These are phyloP conservation scores for Karstenula rhodostoma DNA, from an alignment of 2,329 filamentous ascomycete genomes.

Conservation along the genomic window DNA sequence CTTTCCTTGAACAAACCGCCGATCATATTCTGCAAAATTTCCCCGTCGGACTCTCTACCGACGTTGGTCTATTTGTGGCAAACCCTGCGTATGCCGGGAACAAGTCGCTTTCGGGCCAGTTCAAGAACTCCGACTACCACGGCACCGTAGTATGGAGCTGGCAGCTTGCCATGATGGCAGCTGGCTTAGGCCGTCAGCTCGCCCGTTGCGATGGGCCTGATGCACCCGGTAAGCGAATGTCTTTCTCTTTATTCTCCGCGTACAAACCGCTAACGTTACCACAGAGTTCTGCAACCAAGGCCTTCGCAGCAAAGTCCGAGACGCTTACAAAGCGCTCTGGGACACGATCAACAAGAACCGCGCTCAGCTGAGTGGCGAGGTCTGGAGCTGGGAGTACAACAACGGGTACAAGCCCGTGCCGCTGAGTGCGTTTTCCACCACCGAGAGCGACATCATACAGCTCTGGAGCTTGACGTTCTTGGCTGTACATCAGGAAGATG, in stretches of 20 bases:
- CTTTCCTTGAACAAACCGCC: conserved; percentile 65
- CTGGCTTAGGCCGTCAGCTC: conserved; percentile 66
- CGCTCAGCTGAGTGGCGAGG: conserved; percentile 62
- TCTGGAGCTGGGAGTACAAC: conserved; percentile 69
- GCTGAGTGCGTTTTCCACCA: conserved; percentile 60
- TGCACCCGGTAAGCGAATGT: conserved; percentile 17
- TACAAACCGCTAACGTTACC: not conserved
- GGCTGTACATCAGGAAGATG: conserved; percentile 57
- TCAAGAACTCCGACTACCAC: conserved; percentile 67
- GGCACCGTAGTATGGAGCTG: conserved; percentile 72
- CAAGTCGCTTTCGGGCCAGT: conserved; percentile 56
- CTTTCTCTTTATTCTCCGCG: not conserved
- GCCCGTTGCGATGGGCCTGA: conserved; percentile 55
- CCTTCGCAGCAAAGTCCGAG: conserved; percentile 55
- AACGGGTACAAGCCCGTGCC: conserved; percentile 60
- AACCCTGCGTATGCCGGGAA: conserved; percentile 66
- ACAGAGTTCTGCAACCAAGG: conserved; percentile 61
- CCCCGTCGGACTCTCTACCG: conserved; percentile 65
- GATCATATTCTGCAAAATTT: conserved; percentile 66
- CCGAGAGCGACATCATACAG: conserved; percentile 64
- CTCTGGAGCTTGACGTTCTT: conserved; percentile 68
- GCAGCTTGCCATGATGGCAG: conserved; percentile 71
- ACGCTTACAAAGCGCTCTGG: conserved; percentile 69
- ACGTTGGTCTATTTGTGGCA: conserved; percentile 65
- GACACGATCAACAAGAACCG: conserved; percentile 66